A percentile compares a stretch with the other conserved stretches of the same genome.
These are phyloP conservation scores for Letharia columbiana DNA, from an alignment of 495 filamentous ascomycete species.

Conservation along the genomic window DNA sequence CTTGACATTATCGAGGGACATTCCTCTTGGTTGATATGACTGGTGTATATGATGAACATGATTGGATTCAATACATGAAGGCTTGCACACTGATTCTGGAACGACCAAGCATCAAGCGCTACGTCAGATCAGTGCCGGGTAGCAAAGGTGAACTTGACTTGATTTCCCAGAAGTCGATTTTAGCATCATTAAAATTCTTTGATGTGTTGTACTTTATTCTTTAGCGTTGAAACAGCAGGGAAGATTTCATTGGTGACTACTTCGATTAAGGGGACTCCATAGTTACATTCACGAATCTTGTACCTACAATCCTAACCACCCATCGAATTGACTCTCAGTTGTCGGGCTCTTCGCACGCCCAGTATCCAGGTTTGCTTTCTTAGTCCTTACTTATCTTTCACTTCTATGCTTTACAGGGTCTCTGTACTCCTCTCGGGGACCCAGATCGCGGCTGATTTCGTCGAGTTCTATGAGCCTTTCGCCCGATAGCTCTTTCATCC, in stretches of 20 bases:
- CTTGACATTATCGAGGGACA: constrained; percentile 46
- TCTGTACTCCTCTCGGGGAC: not conserved
- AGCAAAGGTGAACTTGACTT: not conserved
- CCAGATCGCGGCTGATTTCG: not conserved
- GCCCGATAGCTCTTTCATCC: not conserved
- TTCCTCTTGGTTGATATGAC: constrained; percentile 16
- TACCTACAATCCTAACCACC: not conserved
- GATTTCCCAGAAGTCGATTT: no score
- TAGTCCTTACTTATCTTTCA: not conserved
- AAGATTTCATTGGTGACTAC: not conserved
- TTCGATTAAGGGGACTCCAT: not conserved
- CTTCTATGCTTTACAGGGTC: not conserved
- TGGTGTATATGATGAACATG: constrained; percentile 2
- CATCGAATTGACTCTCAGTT: not conserved
- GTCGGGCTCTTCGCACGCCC: no score
- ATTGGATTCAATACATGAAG: not conserved
- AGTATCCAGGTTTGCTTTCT: not conserved
- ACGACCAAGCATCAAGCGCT: constrained; percentile 11
- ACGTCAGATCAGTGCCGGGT: constrained; percentile 8
- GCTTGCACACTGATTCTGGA: not conserved
- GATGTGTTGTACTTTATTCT: not conserved
- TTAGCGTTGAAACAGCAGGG: not conserved
- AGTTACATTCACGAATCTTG: not conserved
- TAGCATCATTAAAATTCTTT: no score
- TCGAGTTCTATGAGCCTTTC: no score